phyloP scores from a whole-genome alignment of 1,284 basidiomycete genomes.

The Ceratobasidium sp. region DNA sequence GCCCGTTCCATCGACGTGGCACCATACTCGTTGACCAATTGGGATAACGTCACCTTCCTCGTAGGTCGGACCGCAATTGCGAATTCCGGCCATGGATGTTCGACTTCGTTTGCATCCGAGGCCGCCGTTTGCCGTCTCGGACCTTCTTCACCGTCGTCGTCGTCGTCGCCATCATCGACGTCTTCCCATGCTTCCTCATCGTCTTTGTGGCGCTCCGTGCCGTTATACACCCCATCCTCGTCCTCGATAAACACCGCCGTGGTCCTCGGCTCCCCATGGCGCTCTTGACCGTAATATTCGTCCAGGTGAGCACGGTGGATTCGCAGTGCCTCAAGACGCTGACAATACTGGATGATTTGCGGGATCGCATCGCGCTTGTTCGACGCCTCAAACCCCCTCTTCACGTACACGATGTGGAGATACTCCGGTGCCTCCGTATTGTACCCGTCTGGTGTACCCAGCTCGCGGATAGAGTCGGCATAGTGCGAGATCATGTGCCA shows the following conservation, averaged over 20 bases:
- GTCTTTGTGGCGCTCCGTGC: neutral
- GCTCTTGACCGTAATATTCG: neutral
- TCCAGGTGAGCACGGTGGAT: slow-evolving; percentile 5
- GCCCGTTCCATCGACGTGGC: neutral
- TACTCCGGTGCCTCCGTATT: slow-evolving; percentile 32
- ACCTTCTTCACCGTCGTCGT: neutral
- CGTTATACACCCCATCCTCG: neutral
- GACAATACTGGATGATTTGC: neutral
- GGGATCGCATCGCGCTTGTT: neutral
- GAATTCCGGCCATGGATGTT: neutral
- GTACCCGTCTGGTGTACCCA: slow-evolving; percentile 29
- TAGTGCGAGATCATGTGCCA: slow-evolving; percentile 35
- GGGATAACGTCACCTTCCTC: neutral
- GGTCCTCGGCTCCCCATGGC: neutral
- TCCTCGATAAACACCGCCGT: neutral
- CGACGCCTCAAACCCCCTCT: neutral
- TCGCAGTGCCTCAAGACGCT: neutral
- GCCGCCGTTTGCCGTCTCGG: neutral
- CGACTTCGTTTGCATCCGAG: neutral
- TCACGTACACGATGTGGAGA: slow-evolving; percentile 37
- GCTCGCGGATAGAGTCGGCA: neutral
- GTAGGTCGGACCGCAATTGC: neutral
- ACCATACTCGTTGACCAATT: neutral
- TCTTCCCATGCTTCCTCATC: neutral
- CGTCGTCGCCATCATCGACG: neutral